A percentile compares a stretch with the other conserved stretches of the same genome.
phyloP scores from a whole-genome alignment of 202 grass and related monocot genomes.

The Hordeum pubiflorum region DNA sequence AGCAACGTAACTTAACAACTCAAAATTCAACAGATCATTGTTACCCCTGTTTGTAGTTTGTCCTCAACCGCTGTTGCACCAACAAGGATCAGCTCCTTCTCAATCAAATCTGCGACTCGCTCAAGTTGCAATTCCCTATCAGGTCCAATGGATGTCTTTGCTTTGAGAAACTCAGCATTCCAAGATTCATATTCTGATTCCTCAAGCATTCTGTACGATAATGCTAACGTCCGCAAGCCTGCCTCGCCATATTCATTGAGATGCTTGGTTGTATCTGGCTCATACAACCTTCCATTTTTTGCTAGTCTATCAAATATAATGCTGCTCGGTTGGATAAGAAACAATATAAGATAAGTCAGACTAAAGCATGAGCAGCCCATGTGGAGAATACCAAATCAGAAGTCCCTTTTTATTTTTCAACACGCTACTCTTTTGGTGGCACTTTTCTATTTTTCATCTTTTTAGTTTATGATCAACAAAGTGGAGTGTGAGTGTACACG shows the following conservation, averaged over 20 bases:
- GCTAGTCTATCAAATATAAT: slow-evolving; percentile 96
- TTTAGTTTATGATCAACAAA: neutral
- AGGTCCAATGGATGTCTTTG: slow-evolving; percentile 80
- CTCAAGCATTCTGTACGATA: slow-evolving; percentile 76
- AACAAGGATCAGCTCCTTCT: slow-evolving; percentile 87
- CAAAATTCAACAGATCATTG: neutral
- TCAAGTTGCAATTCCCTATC: slow-evolving; percentile 87
- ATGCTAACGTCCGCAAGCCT: slow-evolving; percentile 78
- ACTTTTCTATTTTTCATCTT: neutral
- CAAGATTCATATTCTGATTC: slow-evolving; percentile 89
- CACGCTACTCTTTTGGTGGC: neutral
- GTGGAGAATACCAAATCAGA: neutral
- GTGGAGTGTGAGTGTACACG: slow-evolving; percentile 1
- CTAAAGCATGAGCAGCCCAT: slow-evolving; percentile 19
- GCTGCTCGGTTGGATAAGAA: slow-evolving; percentile 40
- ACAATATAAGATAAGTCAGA: slow-evolving; percentile 7
- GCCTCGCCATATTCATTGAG: slow-evolving; percentile 92
- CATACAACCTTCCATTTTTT: slow-evolving; percentile 78
- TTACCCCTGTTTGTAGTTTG: slow-evolving; percentile 88
- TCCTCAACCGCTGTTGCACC: slow-evolving; percentile 96
- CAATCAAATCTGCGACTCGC: slow-evolving; percentile 78
- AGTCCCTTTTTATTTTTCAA: neutral
- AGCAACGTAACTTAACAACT: slow-evolving; percentile 23
- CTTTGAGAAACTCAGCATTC: slow-evolving; percentile 87
- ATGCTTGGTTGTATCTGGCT: slow-evolving; percentile 67